phyloP scores from a whole-genome alignment of 164 flowering plant genomes.

The Cinnamomum micranthum region DNA sequence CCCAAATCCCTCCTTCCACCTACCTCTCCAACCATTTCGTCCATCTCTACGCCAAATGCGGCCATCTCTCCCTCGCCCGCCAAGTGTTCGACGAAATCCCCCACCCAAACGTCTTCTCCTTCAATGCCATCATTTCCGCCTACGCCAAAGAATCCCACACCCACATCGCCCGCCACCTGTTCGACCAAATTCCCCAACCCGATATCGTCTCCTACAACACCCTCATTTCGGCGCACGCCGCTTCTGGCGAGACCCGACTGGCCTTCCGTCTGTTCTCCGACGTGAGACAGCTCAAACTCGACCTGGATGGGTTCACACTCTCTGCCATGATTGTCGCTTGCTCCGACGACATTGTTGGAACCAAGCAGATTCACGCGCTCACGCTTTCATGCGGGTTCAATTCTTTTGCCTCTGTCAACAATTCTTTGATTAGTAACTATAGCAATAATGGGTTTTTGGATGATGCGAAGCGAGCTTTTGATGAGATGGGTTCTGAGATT shows the following conservation, averaged over 20 bases:
- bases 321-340: slow-evolving; percentile 57
- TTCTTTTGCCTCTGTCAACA: slow-evolving; percentile 60
- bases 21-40: slow-evolving; percentile 84
- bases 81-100: slow-evolving; percentile 42
- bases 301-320: slow-evolving; percentile 68
- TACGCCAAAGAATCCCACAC: slow-evolving; percentile 54
- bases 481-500: slow-evolving; percentile 36
- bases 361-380: slow-evolving; percentile 49
- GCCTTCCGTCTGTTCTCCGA: slow-evolving; percentile 40
- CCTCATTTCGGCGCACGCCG: slow-evolving; percentile 68
- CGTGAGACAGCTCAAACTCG: slow-evolving; percentile 46
- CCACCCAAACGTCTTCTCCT: slow-evolving; percentile 69
- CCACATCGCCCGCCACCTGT: slow-evolving; percentile 53
- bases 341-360: slow-evolving; percentile 29
- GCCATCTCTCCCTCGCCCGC: slow-evolving; percentile 49
- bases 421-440: slow-evolving; percentile 54
- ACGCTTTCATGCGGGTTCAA: slow-evolving; percentile 44
- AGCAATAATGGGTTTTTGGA: slow-evolving; percentile 51
- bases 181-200: slow-evolving; percentile 67
- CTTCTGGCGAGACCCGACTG: slow-evolving; percentile 29
- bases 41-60: slow-evolving; percentile 73
- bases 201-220: slow-evolving; percentile 82
- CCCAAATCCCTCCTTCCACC: slow-evolving; percentile 50
- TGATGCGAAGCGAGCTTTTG: slow-evolving; percentile 51
- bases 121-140: slow-evolving; percentile 61